phyloP scores from a whole-genome alignment of 2,329 filamentous ascomycete genomes.

The Calonectria naviculata region DNA sequence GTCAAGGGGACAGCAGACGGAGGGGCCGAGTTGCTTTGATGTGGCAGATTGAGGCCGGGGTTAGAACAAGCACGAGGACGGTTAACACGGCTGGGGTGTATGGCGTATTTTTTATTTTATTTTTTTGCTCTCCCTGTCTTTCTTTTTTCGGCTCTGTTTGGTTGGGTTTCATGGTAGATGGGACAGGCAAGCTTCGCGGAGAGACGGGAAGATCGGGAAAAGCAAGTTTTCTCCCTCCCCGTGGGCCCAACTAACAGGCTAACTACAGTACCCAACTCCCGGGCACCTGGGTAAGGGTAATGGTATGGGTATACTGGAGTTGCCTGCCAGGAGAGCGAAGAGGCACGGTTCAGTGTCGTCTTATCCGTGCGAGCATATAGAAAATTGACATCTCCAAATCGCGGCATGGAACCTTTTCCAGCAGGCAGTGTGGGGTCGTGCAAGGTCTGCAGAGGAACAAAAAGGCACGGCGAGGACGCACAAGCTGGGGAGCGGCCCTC shows the following conservation, averaged over 20 bases:
- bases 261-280: constrained; percentile 6
- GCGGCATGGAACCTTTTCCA: not conserved
- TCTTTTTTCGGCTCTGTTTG: constrained; percentile 3
- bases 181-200: constrained; percentile 23
- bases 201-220: constrained; percentile 40
- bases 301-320: not conserved
- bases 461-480: constrained; percentile 8
- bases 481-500: constrained; percentile 7
- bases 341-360: not conserved
- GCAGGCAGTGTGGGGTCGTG: not conserved
- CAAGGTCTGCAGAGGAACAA: not conserved
- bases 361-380: not conserved
- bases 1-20: constrained; percentile 17
- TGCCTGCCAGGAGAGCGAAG: not conserved
- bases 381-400: not conserved
- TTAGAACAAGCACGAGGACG: not conserved
- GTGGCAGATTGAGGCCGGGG: not conserved
- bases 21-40: constrained; percentile 1
- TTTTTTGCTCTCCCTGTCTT: not conserved
- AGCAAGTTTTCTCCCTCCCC: constrained; percentile 17
- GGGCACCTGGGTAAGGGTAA: constrained; percentile 26
- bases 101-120: not conserved
- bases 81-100: constrained; percentile 17
- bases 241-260: not conserved
- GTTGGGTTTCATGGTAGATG: constrained; percentile 23